These are phyloP conservation scores for Ogataea pignaliae DNA, from an alignment of 805 yeast genomes.

Conservation along the genomic window DNA sequence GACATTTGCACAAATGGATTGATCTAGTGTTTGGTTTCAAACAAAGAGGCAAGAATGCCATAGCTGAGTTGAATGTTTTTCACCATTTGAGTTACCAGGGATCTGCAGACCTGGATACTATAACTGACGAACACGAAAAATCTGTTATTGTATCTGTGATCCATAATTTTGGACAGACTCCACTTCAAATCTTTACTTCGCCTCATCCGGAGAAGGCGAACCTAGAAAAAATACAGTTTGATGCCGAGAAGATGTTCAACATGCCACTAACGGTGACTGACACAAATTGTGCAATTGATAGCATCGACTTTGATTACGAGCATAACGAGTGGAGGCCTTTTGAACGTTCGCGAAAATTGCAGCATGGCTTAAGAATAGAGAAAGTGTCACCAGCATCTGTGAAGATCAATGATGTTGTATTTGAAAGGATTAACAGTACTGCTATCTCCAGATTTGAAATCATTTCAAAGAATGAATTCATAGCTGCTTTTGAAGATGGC, in stretches of 20 bases:
- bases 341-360: neutral
- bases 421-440: conserved; percentile 42
- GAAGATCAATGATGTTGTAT: conserved; percentile 36
- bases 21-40: conserved; percentile 79
- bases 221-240: conserved; percentile 33
- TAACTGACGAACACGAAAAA: conserved; percentile 68
- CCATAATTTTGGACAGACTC: conserved; percentile 91
- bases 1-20: conserved; percentile 76
- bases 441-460: conserved; percentile 37
- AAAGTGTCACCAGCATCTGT: conserved; percentile 13
- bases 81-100: conserved; percentile 84
- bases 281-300: conserved; percentile 36
- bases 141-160: conserved; percentile 78
- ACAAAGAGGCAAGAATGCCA: conserved; percentile 70
- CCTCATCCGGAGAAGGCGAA: conserved; percentile 58
- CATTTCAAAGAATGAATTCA: conserved; percentile 37
- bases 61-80: conserved; percentile 67
- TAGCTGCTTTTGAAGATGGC: conserved; percentile 56
- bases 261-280: conserved; percentile 40
- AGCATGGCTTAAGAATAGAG: conserved; percentile 6
- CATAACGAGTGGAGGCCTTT: conserved; percentile 46
- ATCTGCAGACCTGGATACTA: conserved; percentile 69
- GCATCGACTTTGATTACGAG: conserved; percentile 40
- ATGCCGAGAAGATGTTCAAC: conserved; percentile 26
- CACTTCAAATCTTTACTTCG: conserved; percentile 60